Conservation (phyloP, 345 rosid genomes). For the Chamaenerion angustifolium region DNA sequence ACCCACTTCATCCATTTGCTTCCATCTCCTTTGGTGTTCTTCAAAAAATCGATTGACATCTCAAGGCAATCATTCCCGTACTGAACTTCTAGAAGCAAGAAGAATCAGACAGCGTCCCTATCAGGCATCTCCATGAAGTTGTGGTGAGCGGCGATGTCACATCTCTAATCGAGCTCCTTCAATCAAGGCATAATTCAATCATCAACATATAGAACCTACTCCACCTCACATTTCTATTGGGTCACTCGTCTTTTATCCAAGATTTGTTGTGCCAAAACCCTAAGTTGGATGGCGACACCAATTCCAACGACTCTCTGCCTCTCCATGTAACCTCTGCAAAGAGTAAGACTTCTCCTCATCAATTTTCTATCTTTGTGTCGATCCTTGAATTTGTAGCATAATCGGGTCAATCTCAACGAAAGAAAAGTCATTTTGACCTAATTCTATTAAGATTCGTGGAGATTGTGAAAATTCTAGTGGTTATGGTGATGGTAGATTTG, state of each 20-base stretch:
- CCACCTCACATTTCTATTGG: conserved; percentile 11
- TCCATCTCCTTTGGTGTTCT: too few species aligned
- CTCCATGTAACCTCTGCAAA: conserved; percentile 15
- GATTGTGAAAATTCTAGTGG: conserved; percentile 10
- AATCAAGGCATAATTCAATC: conserved; percentile 1
- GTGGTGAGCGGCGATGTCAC: too few species aligned
- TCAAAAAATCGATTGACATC: too few species aligned
- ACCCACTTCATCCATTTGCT: too few species aligned
- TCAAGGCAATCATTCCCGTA: conserved; percentile 7
- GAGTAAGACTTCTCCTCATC: background rate
- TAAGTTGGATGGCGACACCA: conserved; percentile 5
- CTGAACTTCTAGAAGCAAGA: conserved; percentile 1
- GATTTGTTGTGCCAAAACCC: conserved; percentile 6
- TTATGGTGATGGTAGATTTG: conserved; percentile 2
- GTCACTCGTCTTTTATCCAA: conserved; percentile 12
- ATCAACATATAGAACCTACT: conserved; percentile 8
- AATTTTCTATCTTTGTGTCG: too few species aligned
- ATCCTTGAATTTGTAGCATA: too few species aligned
- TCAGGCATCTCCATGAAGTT: conserved; percentile 9
- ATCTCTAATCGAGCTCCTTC: conserved; percentile 10
- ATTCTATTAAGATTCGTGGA: conserved; percentile 11
- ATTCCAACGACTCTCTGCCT: conserved; percentile 8
- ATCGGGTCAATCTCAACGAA: too few species aligned
- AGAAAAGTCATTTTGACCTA: background rate
- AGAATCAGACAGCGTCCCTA: conserved; percentile 1